Evolutionary conservation across 148 eudicot genomes (phyloP).

Genomic region (Persicaria tinctoria): DNA sequence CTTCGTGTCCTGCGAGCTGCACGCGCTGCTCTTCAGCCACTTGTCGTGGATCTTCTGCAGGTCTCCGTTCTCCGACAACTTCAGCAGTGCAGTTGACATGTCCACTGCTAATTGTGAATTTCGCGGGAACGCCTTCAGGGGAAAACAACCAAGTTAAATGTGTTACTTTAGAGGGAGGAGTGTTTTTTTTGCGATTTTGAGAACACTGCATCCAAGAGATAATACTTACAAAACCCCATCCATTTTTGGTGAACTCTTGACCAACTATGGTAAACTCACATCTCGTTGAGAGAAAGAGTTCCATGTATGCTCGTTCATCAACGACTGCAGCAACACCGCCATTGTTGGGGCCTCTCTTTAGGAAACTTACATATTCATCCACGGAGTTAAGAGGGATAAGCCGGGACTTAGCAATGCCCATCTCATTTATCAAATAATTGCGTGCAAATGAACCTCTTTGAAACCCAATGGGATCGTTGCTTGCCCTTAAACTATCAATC

Average conservation of each 20-base stretch:
- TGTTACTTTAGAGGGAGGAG: too few species aligned
- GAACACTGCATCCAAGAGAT: not conserved
- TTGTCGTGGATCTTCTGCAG: constrained; percentile 76
- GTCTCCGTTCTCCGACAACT: constrained; percentile 64
- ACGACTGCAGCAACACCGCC: constrained; percentile 15
- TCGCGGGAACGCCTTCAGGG: constrained; percentile 56
- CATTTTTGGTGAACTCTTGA: constrained; percentile 12
- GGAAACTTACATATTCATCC: not conserved
- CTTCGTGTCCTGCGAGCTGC: constrained; percentile 48
- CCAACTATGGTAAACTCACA: constrained; percentile 14
- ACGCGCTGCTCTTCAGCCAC: constrained; percentile 64
- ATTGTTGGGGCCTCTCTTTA: constrained; percentile 12
- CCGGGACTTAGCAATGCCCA: constrained; percentile 5
- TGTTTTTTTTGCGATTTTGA: too few species aligned
- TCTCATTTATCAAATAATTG: constrained; percentile 1
- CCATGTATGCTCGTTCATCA: constrained; percentile 11
- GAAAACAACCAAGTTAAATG: not conserved
- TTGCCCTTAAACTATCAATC: constrained; percentile 8
- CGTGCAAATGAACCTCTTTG: constrained; percentile 13
- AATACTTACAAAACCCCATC: not conserved
- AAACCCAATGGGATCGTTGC: constrained; percentile 10
- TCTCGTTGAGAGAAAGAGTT: constrained; percentile 8
- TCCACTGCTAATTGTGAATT: constrained; percentile 70
- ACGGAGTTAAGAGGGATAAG: constrained; percentile 6
- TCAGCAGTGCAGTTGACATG: constrained; percentile 65